Base-by-base conservation (phyloP, 2,329 filamentous ascomycete species). In the Exophiala mesophila region DNA sequence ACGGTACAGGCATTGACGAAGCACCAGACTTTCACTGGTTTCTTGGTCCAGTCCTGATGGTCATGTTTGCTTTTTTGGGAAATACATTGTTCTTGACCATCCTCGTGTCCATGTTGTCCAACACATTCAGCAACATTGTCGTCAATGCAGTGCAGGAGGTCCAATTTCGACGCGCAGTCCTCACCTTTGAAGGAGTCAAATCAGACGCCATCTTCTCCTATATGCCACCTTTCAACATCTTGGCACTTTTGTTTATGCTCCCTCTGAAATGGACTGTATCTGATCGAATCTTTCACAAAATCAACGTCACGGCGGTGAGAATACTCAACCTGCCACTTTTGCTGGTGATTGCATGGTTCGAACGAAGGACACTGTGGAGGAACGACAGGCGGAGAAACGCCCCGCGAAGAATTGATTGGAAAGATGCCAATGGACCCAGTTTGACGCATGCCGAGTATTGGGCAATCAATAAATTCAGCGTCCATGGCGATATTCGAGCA, bases 261-360 rank as follows among this genome's bases (percentile, higher is more conserved):
- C 87, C 87, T 0, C 73, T 92, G 47, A 88, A 88, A 55, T 85
- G 85, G 55, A 55, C 85, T n/a, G 71, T 88, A 24, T 80, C 79
- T n/a, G 79, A 84, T 0, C 80, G 87, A 32, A 90, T 85, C 85
- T 92, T 92, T 59, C 87, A 94, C 69, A 92, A 90, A 65, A 84
- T 90, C 57, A 88, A 94, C 59, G 85, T 94, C 44, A 78, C 80
- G 44, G 77, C 78, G 7, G 82, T 92, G 16, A 80, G 85, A 26
- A 66, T 80, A 6, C 73, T 89, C 56, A 92, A 92, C 61, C 71
- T 85, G 2, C 87, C 87, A 0, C 68, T 89, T 4, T 71, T 94
- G 2, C 71, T 90, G 3, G 55, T 83, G 46, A 84, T 94, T 47
- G 78, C 81, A 13, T 65, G 81, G 15, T 74, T 81, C 49, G 87